Evolutionary conservation across 1,284 basidiomycete genomes (phyloP).

Genomic region (Ustilago cynodontis): DNA sequence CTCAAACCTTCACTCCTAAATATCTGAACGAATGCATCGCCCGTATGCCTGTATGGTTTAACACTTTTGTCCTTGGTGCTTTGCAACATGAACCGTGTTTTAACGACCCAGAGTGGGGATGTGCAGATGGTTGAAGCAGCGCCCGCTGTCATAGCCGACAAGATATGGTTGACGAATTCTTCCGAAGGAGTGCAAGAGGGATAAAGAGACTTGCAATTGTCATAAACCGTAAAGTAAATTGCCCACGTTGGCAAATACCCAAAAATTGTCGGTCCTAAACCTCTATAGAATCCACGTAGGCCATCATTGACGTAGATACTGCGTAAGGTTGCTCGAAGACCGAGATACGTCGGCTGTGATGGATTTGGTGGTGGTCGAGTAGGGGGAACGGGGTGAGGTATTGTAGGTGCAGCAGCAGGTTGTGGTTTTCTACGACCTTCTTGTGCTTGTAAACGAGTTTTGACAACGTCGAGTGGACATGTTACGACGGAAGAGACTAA

Average conservation of each 20-base stretch:
- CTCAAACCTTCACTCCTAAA: conserved; percentile 57
- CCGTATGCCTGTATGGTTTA: conserved; percentile 60
- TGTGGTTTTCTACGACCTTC: conserved; percentile 35
- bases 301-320: conserved; percentile 65
- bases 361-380: background rate
- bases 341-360: conserved; percentile 25
- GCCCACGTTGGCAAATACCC: conserved; percentile 69
- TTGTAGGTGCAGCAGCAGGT: conserved; percentile 2
- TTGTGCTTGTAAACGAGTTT: conserved; percentile 96
- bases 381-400: conserved; percentile 8
- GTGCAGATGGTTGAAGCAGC: conserved; percentile 65
- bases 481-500: conserved; percentile 92
- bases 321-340: conserved; percentile 31
- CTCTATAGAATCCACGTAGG: conserved; percentile 66
- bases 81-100: conserved; percentile 67
- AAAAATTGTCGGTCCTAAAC: conserved; percentile 67
- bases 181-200: conserved; percentile 19
- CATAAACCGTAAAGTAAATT: conserved; percentile 69
- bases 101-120: conserved; percentile 68
- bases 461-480: conserved; percentile 96
- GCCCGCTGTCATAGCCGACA: conserved; percentile 65
- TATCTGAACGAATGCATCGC: conserved; percentile 66
- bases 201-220: conserved; percentile 48
- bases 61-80: conserved; percentile 22
- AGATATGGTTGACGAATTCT: conserved; percentile 64